These are phyloP conservation scores for Malassezia cuniculi DNA, from an alignment of 1,284 basidiomycete genomes.

Conservation along the genomic window DNA sequence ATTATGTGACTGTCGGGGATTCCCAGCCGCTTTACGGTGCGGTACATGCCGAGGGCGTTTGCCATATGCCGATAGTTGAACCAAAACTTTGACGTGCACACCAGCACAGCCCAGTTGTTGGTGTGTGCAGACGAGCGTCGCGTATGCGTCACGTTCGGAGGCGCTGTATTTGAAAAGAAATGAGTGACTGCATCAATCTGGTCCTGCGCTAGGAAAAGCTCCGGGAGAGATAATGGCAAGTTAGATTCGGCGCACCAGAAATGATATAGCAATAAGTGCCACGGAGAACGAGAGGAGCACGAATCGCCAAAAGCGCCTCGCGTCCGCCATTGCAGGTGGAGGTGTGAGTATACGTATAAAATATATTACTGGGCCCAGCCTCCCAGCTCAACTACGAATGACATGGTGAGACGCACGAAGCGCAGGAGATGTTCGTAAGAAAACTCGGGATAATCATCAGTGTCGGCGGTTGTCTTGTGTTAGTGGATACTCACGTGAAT, in stretches of 20 bases:
- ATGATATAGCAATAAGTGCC: too few species aligned
- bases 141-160: neutral
- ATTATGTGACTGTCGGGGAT: conserved; percentile 98
- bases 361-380: too few species aligned
- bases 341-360: too few species aligned
- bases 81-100: conserved; percentile 88
- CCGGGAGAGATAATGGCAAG: too few species aligned
- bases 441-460: conserved; percentile 24
- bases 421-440: conserved; percentile 35
- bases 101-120: conserved; percentile 97
- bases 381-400: conserved; percentile 35
- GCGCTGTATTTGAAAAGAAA: conserved; percentile 15
- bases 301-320: too few species aligned
- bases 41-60: conserved; percentile 95
- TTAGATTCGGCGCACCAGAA: too few species aligned
- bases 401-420: conserved; percentile 28
- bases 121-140: conserved; percentile 44
- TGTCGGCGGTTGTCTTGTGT: conserved; percentile 18
- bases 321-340: too few species aligned
- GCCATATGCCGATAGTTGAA: conserved; percentile 99
- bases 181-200: conserved; percentile 16
- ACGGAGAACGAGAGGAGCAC: too few species aligned
- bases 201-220: conserved; percentile 11
- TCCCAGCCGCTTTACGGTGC: conserved; percentile 90
- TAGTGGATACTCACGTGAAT: conserved; percentile 19